A percentile compares a stretch with the other conserved stretches of the same genome.
Conservation (phyloP, 257 asterid species). For the Datura wrightii region DNA sequence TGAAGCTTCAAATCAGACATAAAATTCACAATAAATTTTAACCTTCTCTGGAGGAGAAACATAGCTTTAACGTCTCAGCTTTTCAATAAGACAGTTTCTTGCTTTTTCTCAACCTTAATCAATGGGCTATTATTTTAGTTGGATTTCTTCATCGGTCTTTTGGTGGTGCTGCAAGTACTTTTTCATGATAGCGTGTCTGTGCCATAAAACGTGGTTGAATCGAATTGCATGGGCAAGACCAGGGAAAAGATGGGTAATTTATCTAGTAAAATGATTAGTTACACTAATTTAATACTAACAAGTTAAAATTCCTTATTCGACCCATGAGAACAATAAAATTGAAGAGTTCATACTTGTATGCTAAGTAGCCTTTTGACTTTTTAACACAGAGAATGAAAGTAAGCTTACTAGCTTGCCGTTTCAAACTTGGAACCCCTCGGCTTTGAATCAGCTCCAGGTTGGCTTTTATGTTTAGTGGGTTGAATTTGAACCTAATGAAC, state of each 20-base stretch:
- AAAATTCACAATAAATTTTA: conserved; percentile 5
- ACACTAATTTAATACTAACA: not conserved
- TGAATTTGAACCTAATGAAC: too few relatives aligned
- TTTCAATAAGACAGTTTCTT: not conserved
- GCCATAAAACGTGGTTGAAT: not conserved
- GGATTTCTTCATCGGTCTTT: not conserved
- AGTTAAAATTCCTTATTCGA: not conserved
- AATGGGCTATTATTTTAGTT: not conserved
- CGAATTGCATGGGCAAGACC: not conserved
- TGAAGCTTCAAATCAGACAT: conserved; percentile 26
- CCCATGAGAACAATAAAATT: too few relatives aligned
- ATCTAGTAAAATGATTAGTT: not conserved
- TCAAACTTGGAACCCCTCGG: too few relatives aligned
- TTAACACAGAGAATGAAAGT: too few relatives aligned
- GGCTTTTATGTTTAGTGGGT: too few relatives aligned
- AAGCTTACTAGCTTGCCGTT: too few relatives aligned
- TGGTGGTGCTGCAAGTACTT: not conserved
- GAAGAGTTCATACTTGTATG: too few relatives aligned
- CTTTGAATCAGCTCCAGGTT: too few relatives aligned
- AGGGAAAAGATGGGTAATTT: not conserved
- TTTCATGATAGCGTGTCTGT: not conserved
- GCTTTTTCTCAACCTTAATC: not conserved
- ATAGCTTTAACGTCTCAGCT: not conserved
- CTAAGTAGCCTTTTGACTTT: too few relatives aligned
- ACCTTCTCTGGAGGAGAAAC: conserved; percentile 17